Conservation (phyloP, 805 yeast species). For the Candida endomychidarum region DNA sequence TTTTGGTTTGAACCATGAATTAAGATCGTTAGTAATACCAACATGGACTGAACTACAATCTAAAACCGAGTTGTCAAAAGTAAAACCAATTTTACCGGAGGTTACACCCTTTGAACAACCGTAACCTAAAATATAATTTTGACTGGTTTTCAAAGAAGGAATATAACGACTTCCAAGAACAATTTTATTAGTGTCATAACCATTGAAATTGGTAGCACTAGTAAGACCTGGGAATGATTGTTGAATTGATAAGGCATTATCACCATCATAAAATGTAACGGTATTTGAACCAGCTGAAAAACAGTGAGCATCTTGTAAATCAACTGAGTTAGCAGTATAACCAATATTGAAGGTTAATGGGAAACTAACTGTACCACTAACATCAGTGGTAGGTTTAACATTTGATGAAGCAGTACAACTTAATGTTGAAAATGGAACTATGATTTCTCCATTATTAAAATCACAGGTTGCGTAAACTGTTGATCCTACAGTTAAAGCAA, state of each 20-base stretch:
- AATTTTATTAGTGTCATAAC: background rate
- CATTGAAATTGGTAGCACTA: constrained; percentile 1
- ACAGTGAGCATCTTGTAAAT: constrained; percentile 19
- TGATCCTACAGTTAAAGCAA: constrained; percentile 16
- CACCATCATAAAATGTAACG: constrained; percentile 19
- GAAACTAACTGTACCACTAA: constrained; percentile 20
- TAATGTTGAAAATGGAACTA: constrained; percentile 18
- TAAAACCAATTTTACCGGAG: constrained; percentile 24
- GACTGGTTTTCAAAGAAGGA: constrained; percentile 16
- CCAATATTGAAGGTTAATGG: constrained; percentile 23
- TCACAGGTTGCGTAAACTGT: constrained; percentile 24
- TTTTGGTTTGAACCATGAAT: constrained; percentile 22
- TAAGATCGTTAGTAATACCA: constrained; percentile 21
- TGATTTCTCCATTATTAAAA: constrained; percentile 17
- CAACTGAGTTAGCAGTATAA: constrained; percentile 18
- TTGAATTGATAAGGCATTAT: constrained; percentile 13
- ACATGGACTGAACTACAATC: constrained; percentile 24
- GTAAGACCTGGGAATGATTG: constrained; percentile 12
- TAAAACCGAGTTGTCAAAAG: constrained; percentile 11
- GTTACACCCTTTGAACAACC: constrained; percentile 22
- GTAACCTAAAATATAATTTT: constrained; percentile 15
- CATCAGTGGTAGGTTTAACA: constrained; percentile 16
- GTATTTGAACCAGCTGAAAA: constrained; percentile 22
- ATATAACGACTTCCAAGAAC: constrained; percentile 8
- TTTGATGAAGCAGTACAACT: constrained; percentile 18